Percentiles rank a stretch among this genome's conserved stretches.
phyloP scores from a whole-genome alignment of 2,329 filamentous ascomycete species.

The Domatiomyces catenatus region DNA sequence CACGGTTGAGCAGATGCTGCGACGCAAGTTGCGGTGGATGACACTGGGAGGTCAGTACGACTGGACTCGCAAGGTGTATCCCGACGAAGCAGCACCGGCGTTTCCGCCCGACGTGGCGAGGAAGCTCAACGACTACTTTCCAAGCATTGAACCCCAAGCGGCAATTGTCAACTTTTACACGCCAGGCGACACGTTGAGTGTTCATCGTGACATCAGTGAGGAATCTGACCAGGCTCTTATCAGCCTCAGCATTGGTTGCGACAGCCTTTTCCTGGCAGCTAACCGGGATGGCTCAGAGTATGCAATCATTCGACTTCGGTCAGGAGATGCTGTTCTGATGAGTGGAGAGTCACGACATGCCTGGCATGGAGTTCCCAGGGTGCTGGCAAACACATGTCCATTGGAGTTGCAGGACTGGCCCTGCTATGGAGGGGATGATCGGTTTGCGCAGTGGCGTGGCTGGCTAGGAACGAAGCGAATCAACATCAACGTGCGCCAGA shows the following conservation, averaged over 20 bases:
- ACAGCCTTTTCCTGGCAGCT: slow-evolving; percentile 74
- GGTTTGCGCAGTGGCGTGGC: slow-evolving; percentile 55
- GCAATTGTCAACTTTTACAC: slow-evolving; percentile 91
- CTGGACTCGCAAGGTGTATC: slow-evolving; percentile 80
- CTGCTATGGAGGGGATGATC: slow-evolving; percentile 26
- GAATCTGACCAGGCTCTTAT: slow-evolving; percentile 61
- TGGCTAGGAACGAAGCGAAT: slow-evolving; percentile 84
- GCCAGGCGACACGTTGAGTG: slow-evolving; percentile 75
- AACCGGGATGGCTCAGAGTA: slow-evolving; percentile 37
- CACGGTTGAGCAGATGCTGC: slow-evolving; percentile 52
- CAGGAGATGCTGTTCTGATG: slow-evolving; percentile 88
- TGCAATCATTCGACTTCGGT: slow-evolving; percentile 50
- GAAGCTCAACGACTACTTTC: slow-evolving; percentile 57
- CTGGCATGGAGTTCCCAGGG: slow-evolving; percentile 90
- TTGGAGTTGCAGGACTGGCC: slow-evolving; percentile 63
- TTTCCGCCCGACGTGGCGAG: slow-evolving; percentile 61
- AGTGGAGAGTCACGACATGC: slow-evolving; percentile 64
- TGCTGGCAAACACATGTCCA: slow-evolving; percentile 66
- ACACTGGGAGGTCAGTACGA: slow-evolving; percentile 93
- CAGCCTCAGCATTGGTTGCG: slow-evolving; percentile 78
- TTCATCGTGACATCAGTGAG: slow-evolving; percentile 90
- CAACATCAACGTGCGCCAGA: slow-evolving; percentile 86
- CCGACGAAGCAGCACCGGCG: slow-evolving; percentile 45
- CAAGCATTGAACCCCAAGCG: slow-evolving; percentile 63
- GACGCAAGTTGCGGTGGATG: slow-evolving; percentile 77